Base-by-base conservation (phyloP, 129 eudicot species). In the Chrysanthemum seticuspe region DNA sequence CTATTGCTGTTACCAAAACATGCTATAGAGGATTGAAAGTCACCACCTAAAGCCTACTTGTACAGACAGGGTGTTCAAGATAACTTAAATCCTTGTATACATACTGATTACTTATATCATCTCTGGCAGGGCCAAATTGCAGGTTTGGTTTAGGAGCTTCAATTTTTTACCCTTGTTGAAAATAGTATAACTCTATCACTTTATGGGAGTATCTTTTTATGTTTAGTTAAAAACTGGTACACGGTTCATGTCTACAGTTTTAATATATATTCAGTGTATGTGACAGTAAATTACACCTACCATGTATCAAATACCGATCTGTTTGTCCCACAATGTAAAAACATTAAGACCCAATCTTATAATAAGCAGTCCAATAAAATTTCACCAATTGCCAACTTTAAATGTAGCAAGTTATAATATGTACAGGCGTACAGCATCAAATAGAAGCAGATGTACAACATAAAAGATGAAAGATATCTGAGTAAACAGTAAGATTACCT, bases 401-500 rank as follows among this genome's bases (percentile, higher is more conserved):
- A 14, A 72, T 60, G 21, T 64, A 75, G 48, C 58, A 23, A 65
- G 31, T 21, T 21, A 25, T 23, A 40, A 36, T 54, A 21, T 14
- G 9, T 16, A 63, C 21, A 19, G 21, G 21, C 21, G 21, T 19
- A 19, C 18, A 65, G 45, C 27, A 18, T 10, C 56, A 65, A 18
- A 52, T 13, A 63, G 54, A 11, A 25, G 18, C 44, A 59, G 67
- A 27, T 15, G 14, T 62, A 62, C 48, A 62, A 7, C 67, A 9
- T 36, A 56, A 34, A 23, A 74, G 21, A 65, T 13, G 65, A 36
- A 36, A 44, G 16, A 62, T 19, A 50, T 11, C 67, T 16, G 58
- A 74, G 13, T 7, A 19, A 29, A 76, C 58, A 77, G 70, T 60
- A n/a, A 79, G 72, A 53, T 71, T 86, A 94, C 97, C 97, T 67